Base-by-base conservation (phyloP, 306 rosid genomes). In the Sesbania bispinosa region DNA sequence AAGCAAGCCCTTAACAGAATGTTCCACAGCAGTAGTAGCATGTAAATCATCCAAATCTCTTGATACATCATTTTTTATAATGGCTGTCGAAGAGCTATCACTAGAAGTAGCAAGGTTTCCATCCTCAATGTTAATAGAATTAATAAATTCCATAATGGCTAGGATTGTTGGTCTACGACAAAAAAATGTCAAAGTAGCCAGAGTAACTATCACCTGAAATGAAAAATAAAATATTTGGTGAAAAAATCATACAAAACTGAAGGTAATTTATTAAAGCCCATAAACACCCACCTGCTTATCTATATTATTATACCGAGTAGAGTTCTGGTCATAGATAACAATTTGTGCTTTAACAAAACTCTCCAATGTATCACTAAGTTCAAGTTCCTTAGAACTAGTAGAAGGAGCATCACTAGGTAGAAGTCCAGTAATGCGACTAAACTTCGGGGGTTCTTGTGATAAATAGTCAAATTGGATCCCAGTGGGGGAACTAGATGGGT, bases 291-390 rank as follows among this genome's bases (percentile, higher is more conserved):
- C 99, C 99, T 86, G 88, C 69, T 80, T 90, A 85, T 94, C 99
- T 53, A 69, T 73, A 68, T 80, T 77, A 72, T 79, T 78, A 72
- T 94, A 91, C 71, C 66, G 82, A 76, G 92, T 86, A 83, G 99
- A 94, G 75, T 79, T 89, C 79, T 77, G 88, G 54, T 94, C 90
- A 73, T 65, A 87, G 52, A 87, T 78, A 61, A 88, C 78, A 70
- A 94, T 71, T 74, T 94, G 99, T 77, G 97, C 99, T 80, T 86
- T 94, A 67, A 94, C 92, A 80, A 94, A 94, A 82, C 88, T 89
- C 77, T 94, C 89, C 84, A 83, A 64, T 19, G 82, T 73, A 77
- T 81, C 91, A 73, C 75, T 46, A 16, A 71, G 82, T 70, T 83
- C 85, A 18, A 54, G 74, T 15, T 85, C 89, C 81, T 38, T 75